These are phyloP conservation scores for Leishmania braziliensis DNA, from an alignment of 208 protist species.

Conservation along the genomic window DNA sequence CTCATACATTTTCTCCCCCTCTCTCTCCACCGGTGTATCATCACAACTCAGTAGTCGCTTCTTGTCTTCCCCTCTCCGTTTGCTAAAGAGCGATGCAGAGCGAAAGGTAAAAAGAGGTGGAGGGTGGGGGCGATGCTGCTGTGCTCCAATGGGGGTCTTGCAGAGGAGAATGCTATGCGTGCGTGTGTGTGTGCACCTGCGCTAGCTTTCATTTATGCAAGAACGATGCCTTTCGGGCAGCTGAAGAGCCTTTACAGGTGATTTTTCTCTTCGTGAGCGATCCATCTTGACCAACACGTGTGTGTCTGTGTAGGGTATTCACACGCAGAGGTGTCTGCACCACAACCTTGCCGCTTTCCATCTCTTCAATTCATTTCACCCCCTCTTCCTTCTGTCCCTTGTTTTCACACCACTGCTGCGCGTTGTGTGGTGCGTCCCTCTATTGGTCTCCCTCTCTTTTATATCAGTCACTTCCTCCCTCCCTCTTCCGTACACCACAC, in stretches of 20 bases:
- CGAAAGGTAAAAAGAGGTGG: neutral
- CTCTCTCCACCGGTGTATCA: neutral
- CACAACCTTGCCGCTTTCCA: neutral
- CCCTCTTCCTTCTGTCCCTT: neutral
- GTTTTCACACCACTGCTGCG: neutral
- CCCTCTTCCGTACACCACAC: neutral
- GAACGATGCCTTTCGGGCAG: too few species aligned
- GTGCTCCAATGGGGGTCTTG: neutral
- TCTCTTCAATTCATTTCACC: neutral
- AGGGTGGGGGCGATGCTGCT: neutral
- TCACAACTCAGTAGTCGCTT: neutral
- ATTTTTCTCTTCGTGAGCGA: too few species aligned
- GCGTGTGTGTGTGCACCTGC: neutral
- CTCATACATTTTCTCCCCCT: neutral
- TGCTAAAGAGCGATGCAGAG: neutral
- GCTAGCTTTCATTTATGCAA: too few species aligned
- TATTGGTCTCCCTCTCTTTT: neutral
- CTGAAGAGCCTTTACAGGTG: too few species aligned
- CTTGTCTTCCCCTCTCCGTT: neutral
- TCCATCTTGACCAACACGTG: neutral
- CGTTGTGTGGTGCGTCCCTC: neutral
- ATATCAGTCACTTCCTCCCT: neutral
- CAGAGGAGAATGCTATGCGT: neutral
- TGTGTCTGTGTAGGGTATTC: neutral
- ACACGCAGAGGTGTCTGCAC: neutral